A percentile compares a stretch with the other conserved stretches of the same genome.
Conservation (phyloP, 805 yeast genomes). For the Blastobotrys terrestris region DNA sequence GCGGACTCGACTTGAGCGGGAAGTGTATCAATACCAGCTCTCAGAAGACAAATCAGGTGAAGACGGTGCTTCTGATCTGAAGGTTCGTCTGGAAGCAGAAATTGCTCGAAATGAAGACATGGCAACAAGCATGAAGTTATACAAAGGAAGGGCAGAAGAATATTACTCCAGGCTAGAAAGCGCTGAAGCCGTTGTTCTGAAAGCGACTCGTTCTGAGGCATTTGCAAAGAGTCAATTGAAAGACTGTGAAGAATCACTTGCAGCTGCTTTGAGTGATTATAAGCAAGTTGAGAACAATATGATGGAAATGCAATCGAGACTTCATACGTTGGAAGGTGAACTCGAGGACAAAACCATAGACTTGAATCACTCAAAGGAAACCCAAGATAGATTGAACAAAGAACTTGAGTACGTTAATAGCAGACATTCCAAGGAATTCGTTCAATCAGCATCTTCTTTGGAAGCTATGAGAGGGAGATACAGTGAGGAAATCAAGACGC, state of each 20-base stretch:
- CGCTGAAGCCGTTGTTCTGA: slow-evolving; percentile 66
- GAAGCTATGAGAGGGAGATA: slow-evolving; percentile 24
- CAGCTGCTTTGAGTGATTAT: slow-evolving; percentile 46
- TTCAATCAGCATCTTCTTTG: slow-evolving; percentile 52
- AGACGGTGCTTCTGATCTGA: slow-evolving; percentile 34
- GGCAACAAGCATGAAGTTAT: slow-evolving; percentile 48
- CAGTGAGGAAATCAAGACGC: slow-evolving; percentile 25
- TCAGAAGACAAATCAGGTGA: neutral
- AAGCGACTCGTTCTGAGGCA: slow-evolving; percentile 58
- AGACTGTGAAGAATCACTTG: slow-evolving; percentile 44
- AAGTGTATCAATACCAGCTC: slow-evolving; percentile 7
- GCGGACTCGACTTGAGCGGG: slow-evolving; percentile 15
- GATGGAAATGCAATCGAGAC: slow-evolving; percentile 45
- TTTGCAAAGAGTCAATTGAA: slow-evolving; percentile 45
- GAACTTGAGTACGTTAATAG: slow-evolving; percentile 49
- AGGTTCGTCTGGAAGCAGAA: slow-evolving; percentile 52
- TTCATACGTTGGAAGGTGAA: slow-evolving; percentile 47
- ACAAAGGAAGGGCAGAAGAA: slow-evolving; percentile 67
- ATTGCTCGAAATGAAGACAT: slow-evolving; percentile 52
- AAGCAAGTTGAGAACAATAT: slow-evolving; percentile 45
- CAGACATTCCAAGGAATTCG: slow-evolving; percentile 60
- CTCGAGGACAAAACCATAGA: slow-evolving; percentile 54
- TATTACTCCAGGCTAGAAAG: slow-evolving; percentile 66
- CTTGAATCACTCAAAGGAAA: slow-evolving; percentile 42
- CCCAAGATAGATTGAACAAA: slow-evolving; percentile 47